Evolutionary conservation across 2,329 filamentous ascomycete genomes (phyloP), one percentile per base, ranked within the genome.

Genomic region (Diplodia corticola): DNA sequence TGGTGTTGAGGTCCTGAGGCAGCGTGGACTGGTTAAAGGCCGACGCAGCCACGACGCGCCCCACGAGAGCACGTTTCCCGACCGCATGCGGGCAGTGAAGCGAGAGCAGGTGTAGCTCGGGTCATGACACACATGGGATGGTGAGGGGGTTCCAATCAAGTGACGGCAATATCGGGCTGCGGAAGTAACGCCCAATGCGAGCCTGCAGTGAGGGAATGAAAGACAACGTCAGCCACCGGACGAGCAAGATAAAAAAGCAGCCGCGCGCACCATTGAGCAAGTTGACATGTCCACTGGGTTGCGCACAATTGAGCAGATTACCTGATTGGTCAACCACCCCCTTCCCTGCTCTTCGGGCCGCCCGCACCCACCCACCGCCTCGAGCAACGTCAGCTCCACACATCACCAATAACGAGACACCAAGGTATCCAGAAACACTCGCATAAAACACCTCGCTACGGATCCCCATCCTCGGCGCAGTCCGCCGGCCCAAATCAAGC

Each of bases 281-380:
- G 40, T 61, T 61, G 44, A 10, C 40, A 26, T 35, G 57, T 33
- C 40, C 12, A 4, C 2, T 37, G 1, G 6, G 3, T 2, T 49
- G 57, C 57, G 57, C 57, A 49, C 57, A 40, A 61, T 61, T 49
- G 57, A 61, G 57, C 57, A 61, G 26, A 49, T 61, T 61, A 49
- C 40, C 17, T 35, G 57, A 60, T 60, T 49, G 57, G 57, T 24
- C 20, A 13, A 15, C 12, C 48, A 4, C 20, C 20, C 20, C 48
- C 22, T 24, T 13, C 24, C 4, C 49, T 46, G 20, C 40, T n/a
- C 15, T 33, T 20, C 15, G 40, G 40, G 15, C 22, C 48, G 50
- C 0, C 26, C 50, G 17, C 7, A 53, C 10, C 17, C 24, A 26
- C n/a, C 28, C 28, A 33, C 30, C 51, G 51, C 28, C 28, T 30